Evolutionary conservation across 139 green algal genomes (phyloP).

Genomic region (Ulvella scutata): DNA sequence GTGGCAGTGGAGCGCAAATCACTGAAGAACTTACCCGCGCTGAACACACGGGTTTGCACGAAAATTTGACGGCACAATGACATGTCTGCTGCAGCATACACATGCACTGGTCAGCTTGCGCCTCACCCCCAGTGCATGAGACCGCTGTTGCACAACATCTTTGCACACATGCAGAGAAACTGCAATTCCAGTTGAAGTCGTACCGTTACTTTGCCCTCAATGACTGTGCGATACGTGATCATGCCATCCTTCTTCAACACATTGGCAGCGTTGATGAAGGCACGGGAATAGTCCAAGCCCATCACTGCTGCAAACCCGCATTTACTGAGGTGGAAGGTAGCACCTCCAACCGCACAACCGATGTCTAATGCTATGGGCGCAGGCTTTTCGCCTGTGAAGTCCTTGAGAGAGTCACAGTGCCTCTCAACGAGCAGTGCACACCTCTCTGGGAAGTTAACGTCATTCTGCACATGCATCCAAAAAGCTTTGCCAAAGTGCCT

Average conservation of each 20-base stretch:
- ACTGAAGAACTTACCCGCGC: too few species aligned
- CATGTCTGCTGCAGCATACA: too few species aligned
- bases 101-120: too few species aligned
- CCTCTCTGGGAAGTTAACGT: constrained; percentile 19
- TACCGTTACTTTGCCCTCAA: constrained; percentile 47
- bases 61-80: too few species aligned
- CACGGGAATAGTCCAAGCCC: constrained; percentile 45
- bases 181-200: not conserved
- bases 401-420: constrained; percentile 13
- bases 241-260: constrained; percentile 30
- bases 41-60: too few species aligned
- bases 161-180: too few species aligned
- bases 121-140: too few species aligned
- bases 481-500: too few species aligned
- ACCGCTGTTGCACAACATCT: too few species aligned
- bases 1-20: too few species aligned
- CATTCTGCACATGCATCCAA: constrained; percentile 13
- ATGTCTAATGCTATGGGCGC: constrained; percentile 42
- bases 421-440: constrained; percentile 22
- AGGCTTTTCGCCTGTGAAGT: constrained; percentile 15
- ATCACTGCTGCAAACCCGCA: constrained; percentile 33
- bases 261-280: constrained; percentile 25
- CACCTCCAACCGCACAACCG: constrained; percentile 51
- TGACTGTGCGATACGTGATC: constrained; percentile 24
- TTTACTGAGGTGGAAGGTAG: constrained; percentile 40